These are phyloP conservation scores for Amanita molliuscula DNA, from an alignment of 768 basidiomycete genomes.

Conservation along the genomic window DNA sequence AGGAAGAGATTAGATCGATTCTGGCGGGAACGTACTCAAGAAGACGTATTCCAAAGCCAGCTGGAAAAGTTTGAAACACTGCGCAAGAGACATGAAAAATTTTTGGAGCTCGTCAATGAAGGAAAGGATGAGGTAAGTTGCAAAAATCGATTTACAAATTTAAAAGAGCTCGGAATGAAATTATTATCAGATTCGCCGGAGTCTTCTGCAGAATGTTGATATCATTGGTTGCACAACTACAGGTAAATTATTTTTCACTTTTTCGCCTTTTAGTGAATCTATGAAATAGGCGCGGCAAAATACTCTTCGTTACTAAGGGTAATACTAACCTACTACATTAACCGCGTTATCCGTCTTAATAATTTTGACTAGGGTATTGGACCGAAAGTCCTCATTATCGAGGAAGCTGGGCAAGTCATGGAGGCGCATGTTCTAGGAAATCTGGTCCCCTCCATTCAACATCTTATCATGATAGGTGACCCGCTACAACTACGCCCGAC, in stretches of 20 bases:
- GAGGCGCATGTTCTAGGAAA: conserved; percentile 66
- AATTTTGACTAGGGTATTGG: conserved; percentile 32
- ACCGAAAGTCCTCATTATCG: conserved; percentile 58
- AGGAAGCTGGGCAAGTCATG: conserved; percentile 77
- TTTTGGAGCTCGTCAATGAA: conserved; percentile 29
- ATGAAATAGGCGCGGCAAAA: conserved; percentile 54
- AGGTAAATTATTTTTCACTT: conserved; percentile 24
- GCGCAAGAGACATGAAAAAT: conserved; percentile 16
- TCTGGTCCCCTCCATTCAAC: conserved; percentile 56
- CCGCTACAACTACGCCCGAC: conserved; percentile 68
- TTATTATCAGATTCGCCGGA: conserved; percentile 39
- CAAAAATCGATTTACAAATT: neutral
- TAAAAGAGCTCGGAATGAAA: neutral
- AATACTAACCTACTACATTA: conserved; percentile 3
- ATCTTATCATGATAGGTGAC: conserved; percentile 75
- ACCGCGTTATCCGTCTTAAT: neutral
- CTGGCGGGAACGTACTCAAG: conserved; percentile 38
- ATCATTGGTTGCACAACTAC: conserved; percentile 75
- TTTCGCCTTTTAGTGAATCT: neutral
- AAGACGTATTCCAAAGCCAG: conserved; percentile 13
- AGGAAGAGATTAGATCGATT: conserved; percentile 29
- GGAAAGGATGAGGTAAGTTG: conserved; percentile 45
- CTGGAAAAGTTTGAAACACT: conserved; percentile 33
- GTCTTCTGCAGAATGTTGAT: conserved; percentile 41
- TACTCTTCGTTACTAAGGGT: conserved; percentile 48